Conservation (phyloP, 345 rosid genomes). For the Crucihimalaya himalaica region DNA sequence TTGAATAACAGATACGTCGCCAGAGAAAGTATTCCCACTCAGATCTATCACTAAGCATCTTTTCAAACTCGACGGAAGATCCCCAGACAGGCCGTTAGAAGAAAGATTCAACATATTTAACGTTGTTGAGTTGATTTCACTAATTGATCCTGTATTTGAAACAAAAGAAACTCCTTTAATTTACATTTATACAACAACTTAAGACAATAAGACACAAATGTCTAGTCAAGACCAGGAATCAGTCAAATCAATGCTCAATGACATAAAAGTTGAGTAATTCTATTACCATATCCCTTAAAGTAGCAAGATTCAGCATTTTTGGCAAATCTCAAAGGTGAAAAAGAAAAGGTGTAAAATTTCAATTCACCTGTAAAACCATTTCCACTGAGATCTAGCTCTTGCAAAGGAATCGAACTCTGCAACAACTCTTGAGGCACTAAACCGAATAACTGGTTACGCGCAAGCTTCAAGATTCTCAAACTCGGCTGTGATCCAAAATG, state of each 20-base stretch:
- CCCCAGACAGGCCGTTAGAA: constrained; percentile 67
- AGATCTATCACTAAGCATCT: constrained; percentile 60
- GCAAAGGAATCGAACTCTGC: constrained; percentile 54
- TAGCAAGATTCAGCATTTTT: constrained; percentile 1
- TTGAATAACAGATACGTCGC: constrained; percentile 56
- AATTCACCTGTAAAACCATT: constrained; percentile 81
- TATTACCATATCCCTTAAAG: background rate
- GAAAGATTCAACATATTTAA: constrained; percentile 75
- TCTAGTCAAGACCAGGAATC: constrained; percentile 6
- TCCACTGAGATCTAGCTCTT: constrained; percentile 83
- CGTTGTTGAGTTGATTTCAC: constrained; percentile 59
- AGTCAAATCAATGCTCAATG: constrained; percentile 28
- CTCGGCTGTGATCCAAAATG: constrained; percentile 56
- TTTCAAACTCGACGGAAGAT: constrained; percentile 54
- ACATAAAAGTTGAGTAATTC: background rate
- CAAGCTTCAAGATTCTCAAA: constrained; percentile 59
- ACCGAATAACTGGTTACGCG: constrained; percentile 69
- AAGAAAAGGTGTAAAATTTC: background rate
- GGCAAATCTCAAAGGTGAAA: background rate
- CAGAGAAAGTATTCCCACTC: constrained; percentile 72
- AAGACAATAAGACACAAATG: constrained; percentile 4
- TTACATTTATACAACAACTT: constrained; percentile 15
- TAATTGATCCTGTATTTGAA: constrained; percentile 62
- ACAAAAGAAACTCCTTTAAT: constrained; percentile 30
- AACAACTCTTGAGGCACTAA: constrained; percentile 62